These are phyloP conservation scores for Suillus occidentalis DNA, from an alignment of 768 basidiomycete species.

Conservation along the genomic window DNA sequence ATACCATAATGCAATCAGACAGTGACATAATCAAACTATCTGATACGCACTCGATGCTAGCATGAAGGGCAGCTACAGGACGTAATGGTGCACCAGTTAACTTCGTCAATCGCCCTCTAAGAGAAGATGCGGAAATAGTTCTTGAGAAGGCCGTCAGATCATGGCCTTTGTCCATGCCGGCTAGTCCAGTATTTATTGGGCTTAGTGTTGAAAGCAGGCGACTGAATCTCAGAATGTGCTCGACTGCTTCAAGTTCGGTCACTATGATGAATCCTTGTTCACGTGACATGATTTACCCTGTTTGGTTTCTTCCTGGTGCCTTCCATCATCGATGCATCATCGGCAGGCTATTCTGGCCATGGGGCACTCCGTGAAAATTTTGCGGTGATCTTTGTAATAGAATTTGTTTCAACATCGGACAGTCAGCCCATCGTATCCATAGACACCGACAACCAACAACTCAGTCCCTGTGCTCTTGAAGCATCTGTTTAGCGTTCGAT, in stretches of 20 bases:
- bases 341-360: too few relatives aligned
- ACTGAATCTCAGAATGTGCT: constrained; percentile 1
- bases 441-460: not conserved
- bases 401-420: not conserved
- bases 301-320: not conserved
- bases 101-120: constrained; percentile 63
- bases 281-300: not conserved
- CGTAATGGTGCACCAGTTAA: constrained; percentile 57
- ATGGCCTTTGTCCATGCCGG: constrained; percentile 34
- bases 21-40: constrained; percentile 27
- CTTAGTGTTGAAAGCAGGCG: constrained; percentile 4
- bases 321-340: not conserved
- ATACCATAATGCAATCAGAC: not conserved
- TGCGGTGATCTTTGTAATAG: not conserved
- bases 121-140: constrained; percentile 57
- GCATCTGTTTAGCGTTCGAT: not conserved
- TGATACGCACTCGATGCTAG: constrained; percentile 62
- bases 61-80: constrained; percentile 64
- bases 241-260: not conserved
- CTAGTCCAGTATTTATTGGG: not conserved
- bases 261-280: not conserved
- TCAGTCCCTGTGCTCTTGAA: not conserved
- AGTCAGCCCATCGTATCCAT: not conserved
- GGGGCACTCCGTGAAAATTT: not conserved
- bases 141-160: constrained; percentile 42